Evolutionary conservation across 495 filamentous ascomycete species (phyloP), one percentile per base, ranked within the genome.

Genomic region (Penicillium robsamsonii): DNA sequence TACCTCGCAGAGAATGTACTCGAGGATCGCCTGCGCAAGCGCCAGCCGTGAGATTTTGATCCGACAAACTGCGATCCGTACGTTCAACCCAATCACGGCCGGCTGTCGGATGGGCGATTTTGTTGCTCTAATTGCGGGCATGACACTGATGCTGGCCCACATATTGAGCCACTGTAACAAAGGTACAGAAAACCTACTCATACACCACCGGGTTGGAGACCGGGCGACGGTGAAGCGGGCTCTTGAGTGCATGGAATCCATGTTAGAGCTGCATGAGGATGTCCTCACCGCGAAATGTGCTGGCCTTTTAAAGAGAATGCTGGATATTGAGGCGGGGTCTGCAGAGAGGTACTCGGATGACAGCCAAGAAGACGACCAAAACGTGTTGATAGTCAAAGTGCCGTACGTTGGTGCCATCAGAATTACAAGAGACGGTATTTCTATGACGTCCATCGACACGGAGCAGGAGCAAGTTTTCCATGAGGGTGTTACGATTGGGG

Each of bases 21-120:
- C 66, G 50, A 69, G 67, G 22, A 63, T 71, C 5, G 70, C 67
- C 40, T 68, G 75, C 27, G 52, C 80, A 4, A 70, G 73, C 59
- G 61, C 74, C 74, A 72, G 77, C 9, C 67, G 77, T 6, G 72
- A 73, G 41, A 58, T 63, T 29, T 37, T 66, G 17, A 51, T 46
- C 18, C 56, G 60, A 13, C 62, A 60, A 25, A 30, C 56, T 42
- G 53, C 47, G 7, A 60, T 56, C 29, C 60, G 60, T 11, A 53
- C n/a, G n/a, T 63, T 41, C 24, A 58, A 57, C 22, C 45, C 53
- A 25, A 10, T 44, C 41, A 44, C 41, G 9, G 41, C 41, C 7
- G 41, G 41, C 20, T 44, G 41, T 25, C 41, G 41, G 20, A 44
- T 44, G 41, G 4, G 41, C 41, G 41, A 44, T 13, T 44, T 44